A percentile compares a stretch with the other conserved stretches of the same genome.
These are phyloP conservation scores for Lodderomyces theae DNA, from an alignment of 1,139 yeast genomes.

Conservation along the genomic window DNA sequence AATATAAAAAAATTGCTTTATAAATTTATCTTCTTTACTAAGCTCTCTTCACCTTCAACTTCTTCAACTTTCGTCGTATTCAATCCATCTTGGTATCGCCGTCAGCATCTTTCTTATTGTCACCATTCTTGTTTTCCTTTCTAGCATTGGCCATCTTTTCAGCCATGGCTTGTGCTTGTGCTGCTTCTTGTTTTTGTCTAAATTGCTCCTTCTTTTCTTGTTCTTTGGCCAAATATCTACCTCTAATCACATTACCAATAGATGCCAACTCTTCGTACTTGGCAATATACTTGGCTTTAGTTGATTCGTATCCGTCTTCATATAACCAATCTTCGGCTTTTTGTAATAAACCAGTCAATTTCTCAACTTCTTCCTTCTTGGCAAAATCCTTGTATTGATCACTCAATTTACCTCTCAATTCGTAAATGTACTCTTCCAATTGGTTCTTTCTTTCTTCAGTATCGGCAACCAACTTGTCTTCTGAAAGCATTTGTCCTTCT, in stretches of 20 bases:
- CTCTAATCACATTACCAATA: conserved; percentile 90
- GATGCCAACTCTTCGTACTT: conserved; percentile 96
- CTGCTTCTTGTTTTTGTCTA: conserved; percentile 85
- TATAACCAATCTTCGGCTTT: conserved; percentile 98
- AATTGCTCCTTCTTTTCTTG: conserved; percentile 92
- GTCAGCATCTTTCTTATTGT: conserved; percentile 37
- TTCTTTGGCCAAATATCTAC: conserved; percentile 90
- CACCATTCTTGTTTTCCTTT: conserved; percentile 25
- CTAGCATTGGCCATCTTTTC: conserved; percentile 87
- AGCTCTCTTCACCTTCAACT: neutral
- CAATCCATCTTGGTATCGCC: conserved; percentile 42
- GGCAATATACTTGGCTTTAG: conserved; percentile 96
- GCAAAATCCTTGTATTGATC: conserved; percentile 90
- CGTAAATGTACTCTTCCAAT: conserved; percentile 96
- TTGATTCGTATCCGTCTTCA: conserved; percentile 94
- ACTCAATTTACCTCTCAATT: conserved; percentile 94
- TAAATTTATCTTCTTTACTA: neutral
- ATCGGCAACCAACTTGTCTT: conserved; percentile 95
- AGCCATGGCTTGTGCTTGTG: conserved; percentile 82
- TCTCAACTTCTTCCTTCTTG: conserved; percentile 82
- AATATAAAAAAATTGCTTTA: neutral
- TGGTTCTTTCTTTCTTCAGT: conserved; percentile 99
- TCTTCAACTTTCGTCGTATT: neutral
- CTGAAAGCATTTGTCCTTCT: conserved; percentile 81
- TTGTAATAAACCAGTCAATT: conserved; percentile 66